phyloP scores from a whole-genome alignment of 1,284 basidiomycete genomes.

The Naganishia albida region DNA sequence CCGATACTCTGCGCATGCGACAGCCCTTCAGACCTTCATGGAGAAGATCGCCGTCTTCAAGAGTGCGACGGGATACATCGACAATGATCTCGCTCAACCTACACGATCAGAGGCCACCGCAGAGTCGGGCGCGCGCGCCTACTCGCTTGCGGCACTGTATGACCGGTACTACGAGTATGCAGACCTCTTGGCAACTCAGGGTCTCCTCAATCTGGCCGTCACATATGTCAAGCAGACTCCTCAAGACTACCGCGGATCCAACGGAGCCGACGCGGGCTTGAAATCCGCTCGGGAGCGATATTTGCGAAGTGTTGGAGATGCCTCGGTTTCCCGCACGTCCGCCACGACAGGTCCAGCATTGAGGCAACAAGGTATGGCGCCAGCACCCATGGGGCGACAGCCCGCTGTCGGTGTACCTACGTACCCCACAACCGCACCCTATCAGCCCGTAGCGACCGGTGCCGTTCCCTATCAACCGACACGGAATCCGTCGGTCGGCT shows the following conservation, averaged over 20 bases:
- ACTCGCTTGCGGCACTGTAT: constrained; percentile 83
- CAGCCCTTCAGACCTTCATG: constrained; percentile 88
- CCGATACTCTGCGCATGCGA: constrained; percentile 79
- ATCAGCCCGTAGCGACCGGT: constrained; percentile 24
- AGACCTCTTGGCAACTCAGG: constrained; percentile 85
- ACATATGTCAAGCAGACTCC: constrained; percentile 81
- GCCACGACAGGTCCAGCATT: constrained; percentile 37
- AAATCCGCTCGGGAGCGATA: constrained; percentile 62
- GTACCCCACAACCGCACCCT: constrained; percentile 6
- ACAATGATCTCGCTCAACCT: constrained; percentile 67
- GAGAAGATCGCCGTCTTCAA: constrained; percentile 97
- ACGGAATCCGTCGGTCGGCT: constrained; percentile 32
- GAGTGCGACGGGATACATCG: constrained; percentile 81
- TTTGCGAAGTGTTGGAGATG: constrained; percentile 36
- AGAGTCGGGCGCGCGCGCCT: constrained; percentile 64
- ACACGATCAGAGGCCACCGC: constrained; percentile 55
- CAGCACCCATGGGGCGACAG: constrained; percentile 31
- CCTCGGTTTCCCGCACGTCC: constrained; percentile 42
- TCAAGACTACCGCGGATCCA: constrained; percentile 68
- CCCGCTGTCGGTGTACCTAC: constrained; percentile 15
- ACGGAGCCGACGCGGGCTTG: constrained; percentile 60
- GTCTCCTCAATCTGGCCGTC: constrained; percentile 78
- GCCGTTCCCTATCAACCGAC: constrained; percentile 33
- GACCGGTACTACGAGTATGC: constrained; percentile 96
- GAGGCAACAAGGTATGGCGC: neutral